Conservation (phyloP, 352 stramenopile species). For the Chrysophaeum taylorii region DNA sequence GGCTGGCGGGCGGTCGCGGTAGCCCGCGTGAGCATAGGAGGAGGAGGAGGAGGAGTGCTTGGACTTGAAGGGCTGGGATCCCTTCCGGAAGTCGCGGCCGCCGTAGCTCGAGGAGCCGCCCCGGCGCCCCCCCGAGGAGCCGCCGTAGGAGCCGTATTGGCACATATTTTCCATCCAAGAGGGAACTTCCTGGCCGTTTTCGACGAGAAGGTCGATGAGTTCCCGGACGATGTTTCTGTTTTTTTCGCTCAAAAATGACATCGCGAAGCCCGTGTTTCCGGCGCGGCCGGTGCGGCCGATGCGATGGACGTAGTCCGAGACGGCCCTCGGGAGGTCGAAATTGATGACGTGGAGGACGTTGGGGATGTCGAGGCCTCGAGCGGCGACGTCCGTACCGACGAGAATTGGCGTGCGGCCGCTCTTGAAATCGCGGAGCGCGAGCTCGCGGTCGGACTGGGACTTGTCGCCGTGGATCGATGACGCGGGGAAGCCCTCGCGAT, state of each 20-base stretch:
- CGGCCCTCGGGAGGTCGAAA: constrained; percentile 77
- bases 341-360: constrained; percentile 90
- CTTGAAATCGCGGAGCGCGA: constrained; percentile 77
- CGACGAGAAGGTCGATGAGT: constrained; percentile 86
- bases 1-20: constrained; percentile 20
- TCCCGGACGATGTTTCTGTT: constrained; percentile 93
- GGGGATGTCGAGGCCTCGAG: constrained; percentile 95
- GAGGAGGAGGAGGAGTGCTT: constrained; percentile 25
- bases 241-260: constrained; percentile 97
- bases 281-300: constrained; percentile 97
- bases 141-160: constrained; percentile 37
- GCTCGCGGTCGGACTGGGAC: constrained; percentile 83
- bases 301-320: constrained; percentile 86
- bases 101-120: constrained; percentile 33
- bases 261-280: constrained; percentile 88
- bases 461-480: constrained; percentile 96
- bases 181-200: constrained; percentile 88
- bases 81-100: constrained; percentile 14
- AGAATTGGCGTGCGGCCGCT: constrained; percentile 78
- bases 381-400: constrained; percentile 94
- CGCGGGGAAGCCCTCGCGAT: constrained; percentile 65
- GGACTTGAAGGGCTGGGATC: constrained; percentile 23
- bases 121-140: constrained; percentile 25
- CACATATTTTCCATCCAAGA: constrained; percentile 86
- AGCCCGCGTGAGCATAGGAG: constrained; percentile 25